Conservation (phyloP, 108 stramenopile genomes). For the Cyclotella baltica region DNA sequence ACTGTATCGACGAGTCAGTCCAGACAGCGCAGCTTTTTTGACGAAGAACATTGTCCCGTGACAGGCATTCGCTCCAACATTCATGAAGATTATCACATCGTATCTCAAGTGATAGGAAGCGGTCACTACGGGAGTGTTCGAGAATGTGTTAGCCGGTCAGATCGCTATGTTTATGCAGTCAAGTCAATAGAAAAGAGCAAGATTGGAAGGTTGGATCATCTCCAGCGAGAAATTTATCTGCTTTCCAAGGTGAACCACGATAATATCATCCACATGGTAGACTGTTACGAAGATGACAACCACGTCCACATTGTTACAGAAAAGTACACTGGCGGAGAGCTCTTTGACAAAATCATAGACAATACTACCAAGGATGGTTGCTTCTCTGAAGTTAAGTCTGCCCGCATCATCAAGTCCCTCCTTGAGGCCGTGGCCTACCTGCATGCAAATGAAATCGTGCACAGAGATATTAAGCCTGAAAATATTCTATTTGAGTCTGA, state of each 20-base stretch:
- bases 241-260: constrained; percentile 17
- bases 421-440: constrained; percentile 58
- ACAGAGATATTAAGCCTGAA: too few species aligned
- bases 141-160: constrained; percentile 39
- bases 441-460: too few species aligned
- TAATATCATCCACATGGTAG: constrained; percentile 1
- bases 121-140: constrained; percentile 26
- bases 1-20: not conserved
- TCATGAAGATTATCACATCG: constrained; percentile 16
- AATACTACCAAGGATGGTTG: constrained; percentile 28
- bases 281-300: constrained; percentile 32
- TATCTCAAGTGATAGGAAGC: constrained; percentile 15
- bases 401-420: constrained; percentile 51
- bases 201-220: constrained; percentile 31
- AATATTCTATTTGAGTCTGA: too few species aligned
- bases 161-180: constrained; percentile 51
- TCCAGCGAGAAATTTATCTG: constrained; percentile 22
- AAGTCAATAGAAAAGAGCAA: constrained; percentile 62
- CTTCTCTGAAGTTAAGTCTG: constrained; percentile 54
- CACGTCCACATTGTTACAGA: too few species aligned
- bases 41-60: constrained; percentile 8
- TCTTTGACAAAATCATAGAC: too few species aligned
- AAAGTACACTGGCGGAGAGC: too few species aligned
- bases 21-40: not conserved
- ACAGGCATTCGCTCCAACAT: constrained; percentile 1